phyloP scores from a whole-genome alignment of 306 rosid species.

The Dalbergia oliveri region DNA sequence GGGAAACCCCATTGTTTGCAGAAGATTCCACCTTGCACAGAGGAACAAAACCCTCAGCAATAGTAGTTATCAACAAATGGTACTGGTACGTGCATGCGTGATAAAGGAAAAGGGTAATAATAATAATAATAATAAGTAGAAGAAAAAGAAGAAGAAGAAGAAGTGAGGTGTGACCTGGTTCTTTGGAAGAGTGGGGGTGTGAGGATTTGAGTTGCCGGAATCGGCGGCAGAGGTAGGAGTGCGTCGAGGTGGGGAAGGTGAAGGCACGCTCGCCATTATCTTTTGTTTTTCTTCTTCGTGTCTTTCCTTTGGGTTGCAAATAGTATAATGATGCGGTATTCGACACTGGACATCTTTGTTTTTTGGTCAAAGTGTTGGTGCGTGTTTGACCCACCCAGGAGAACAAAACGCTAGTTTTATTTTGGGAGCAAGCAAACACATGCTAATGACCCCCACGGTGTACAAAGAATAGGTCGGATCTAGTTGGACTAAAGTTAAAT shows the following conservation, averaged over 20 bases:
- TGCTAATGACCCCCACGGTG: too few relatives aligned
- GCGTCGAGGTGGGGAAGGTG: constrained; percentile 58
- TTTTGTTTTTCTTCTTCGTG: neutral
- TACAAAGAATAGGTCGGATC: too few relatives aligned
- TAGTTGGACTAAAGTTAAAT: too few relatives aligned
- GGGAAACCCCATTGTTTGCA: constrained; percentile 49
- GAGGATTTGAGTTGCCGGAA: constrained; percentile 54
- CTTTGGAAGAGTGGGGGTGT: constrained; percentile 46
- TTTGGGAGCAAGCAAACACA: too few relatives aligned
- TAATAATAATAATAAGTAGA: too few relatives aligned
- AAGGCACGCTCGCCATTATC: constrained; percentile 54
- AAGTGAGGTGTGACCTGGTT: constrained; percentile 53
- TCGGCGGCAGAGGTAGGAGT: constrained; percentile 59
- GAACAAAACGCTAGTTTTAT: too few relatives aligned
- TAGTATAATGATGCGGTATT: too few relatives aligned
- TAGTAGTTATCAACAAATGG: constrained; percentile 35
- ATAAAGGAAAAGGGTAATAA: neutral
- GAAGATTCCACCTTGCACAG: constrained; percentile 56
- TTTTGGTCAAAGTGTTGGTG: too few relatives aligned
- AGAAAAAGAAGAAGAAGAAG: constrained; percentile 6
- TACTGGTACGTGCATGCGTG: constrained; percentile 18
- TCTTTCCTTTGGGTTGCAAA: too few relatives aligned
- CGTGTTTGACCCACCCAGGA: too few relatives aligned
- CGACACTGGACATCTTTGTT: too few relatives aligned
- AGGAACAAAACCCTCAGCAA: constrained; percentile 41